Evolutionary conservation across 306 rosid species (phyloP), one percentile per base, ranked within the genome.

Genomic region (Cicer cuneatum): DNA sequence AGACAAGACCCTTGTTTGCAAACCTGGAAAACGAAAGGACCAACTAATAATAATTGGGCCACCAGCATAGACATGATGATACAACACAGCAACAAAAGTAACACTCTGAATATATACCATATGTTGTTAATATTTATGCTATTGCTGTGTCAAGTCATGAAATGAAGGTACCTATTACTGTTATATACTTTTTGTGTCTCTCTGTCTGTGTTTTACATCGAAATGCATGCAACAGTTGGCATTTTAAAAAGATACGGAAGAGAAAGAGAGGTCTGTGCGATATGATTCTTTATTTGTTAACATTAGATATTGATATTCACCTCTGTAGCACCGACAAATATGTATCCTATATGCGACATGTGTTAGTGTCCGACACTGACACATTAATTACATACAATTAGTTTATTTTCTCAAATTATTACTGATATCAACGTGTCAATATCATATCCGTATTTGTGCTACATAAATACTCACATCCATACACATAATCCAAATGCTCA

Each of bases 1-100:
- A 75, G 80, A 40, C 78, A 59, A 18, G 80, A 60, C 72, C 78
- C 80, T 72, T 42, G 66, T 72, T 72, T 53, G 60, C 65, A 71
- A 57, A 70, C 76, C 59, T 71, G 70, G 72, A 75, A 83, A 79
- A 57, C 6, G 78, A 67, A 62, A 53, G 47, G 56, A 66, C 47
- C 76, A 19, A 66, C 72, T 42, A 72, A 57, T 81, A 29, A 68
- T 69, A 45, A 76, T 54, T 59, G 66, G 61, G 63, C 69, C 84
- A 69, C 84, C 62, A 53, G 24, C 18, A 68, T 56, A 49, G 63
- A 68, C 46, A 15, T 46, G 33, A 73, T 35, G 56, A 58, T 58
- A 60, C 12, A 53, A 53, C 59, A 52, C 5, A 12, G 18, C 61
- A 80, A 53, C 4, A 53, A 75, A 67, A 71, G 66, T 14, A 67